Evolutionary conservation across 768 basidiomycete species (phyloP).

Genomic region (Phylloporus sp.): DNA sequence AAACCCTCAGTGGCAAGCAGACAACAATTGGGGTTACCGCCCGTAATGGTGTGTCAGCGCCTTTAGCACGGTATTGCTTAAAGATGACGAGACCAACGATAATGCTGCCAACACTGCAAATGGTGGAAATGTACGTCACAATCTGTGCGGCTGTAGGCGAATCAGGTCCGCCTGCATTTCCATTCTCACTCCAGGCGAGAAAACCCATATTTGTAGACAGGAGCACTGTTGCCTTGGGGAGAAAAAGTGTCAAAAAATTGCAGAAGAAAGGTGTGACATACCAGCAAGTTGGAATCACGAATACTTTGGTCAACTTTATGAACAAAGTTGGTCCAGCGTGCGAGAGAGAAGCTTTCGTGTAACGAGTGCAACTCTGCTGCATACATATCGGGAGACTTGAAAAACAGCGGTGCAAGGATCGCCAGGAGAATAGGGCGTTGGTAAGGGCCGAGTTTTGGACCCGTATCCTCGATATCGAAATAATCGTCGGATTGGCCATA

Average conservation of each 20-base stretch:
- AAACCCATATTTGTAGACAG: slow-evolving; percentile 24
- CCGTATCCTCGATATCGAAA: slow-evolving; percentile 27
- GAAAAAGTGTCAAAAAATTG: background rate
- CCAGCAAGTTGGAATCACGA: slow-evolving; percentile 29
- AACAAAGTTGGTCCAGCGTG: slow-evolving; percentile 28
- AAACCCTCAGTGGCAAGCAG: background rate
- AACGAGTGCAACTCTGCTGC: slow-evolving; percentile 27
- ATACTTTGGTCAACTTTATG: slow-evolving; percentile 29
- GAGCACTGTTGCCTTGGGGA: slow-evolving; percentile 26
- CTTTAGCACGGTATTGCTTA: slow-evolving; percentile 31
- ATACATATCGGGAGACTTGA: slow-evolving; percentile 25
- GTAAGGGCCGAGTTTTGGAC: slow-evolving; percentile 12
- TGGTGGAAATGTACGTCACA: slow-evolving; percentile 25
- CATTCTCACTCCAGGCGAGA: slow-evolving; percentile 16
- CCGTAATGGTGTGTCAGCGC: slow-evolving; percentile 28
- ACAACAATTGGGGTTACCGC: slow-evolving; percentile 15
- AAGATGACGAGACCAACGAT: slow-evolving; percentile 27
- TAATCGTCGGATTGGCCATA: slow-evolving; percentile 30
- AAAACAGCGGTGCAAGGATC: slow-evolving; percentile 20
- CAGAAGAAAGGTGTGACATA: background rate
- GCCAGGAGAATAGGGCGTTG: slow-evolving; percentile 16
- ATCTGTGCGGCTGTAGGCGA: slow-evolving; percentile 22
- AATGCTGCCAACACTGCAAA: slow-evolving; percentile 29
- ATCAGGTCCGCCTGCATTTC: background rate
- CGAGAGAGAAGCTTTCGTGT: slow-evolving; percentile 24